phyloP scores from a whole-genome alignment of 768 basidiomycete genomes.

The Lactarius tabidus region DNA sequence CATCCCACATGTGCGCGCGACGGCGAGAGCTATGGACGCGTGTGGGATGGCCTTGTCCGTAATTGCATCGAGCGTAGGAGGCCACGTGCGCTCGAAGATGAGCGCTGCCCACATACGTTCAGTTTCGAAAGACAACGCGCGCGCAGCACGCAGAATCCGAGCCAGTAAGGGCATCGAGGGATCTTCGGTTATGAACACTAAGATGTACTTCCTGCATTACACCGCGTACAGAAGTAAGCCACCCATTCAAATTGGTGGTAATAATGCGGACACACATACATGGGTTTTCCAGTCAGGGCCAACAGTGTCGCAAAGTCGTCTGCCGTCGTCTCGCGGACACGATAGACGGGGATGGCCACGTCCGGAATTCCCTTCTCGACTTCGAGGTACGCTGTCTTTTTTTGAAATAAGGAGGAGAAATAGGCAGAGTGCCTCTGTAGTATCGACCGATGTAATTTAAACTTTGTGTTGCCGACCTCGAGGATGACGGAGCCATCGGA shows the following conservation, averaged over 20 bases:
- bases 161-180: conserved; percentile 33
- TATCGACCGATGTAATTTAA: conserved; percentile 37
- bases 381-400: conserved; percentile 5
- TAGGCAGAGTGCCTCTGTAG: conserved; percentile 34
- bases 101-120: conserved; percentile 32
- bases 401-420: conserved; percentile 32
- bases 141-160: conserved; percentile 37
- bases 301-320: conserved; percentile 36
- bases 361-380: background rate
- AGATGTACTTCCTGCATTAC: conserved; percentile 29
- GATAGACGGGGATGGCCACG: conserved; percentile 25
- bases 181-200: conserved; percentile 16
- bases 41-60: conserved; percentile 23
- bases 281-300: conserved; percentile 32
- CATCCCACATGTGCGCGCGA: conserved; percentile 32
- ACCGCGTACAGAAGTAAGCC: background rate
- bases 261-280: conserved; percentile 29
- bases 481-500: conserved; percentile 37
- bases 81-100: conserved; percentile 34
- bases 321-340: conserved; percentile 28
- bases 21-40: conserved; percentile 33
- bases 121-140: conserved; percentile 33
- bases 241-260: background rate
- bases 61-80: conserved; percentile 27
- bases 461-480: conserved; percentile 34